Evolutionary conservation across 2,329 filamentous ascomycete species (phyloP), one percentile per base, ranked within the genome.

Genomic region (Colletotrichum endophyticum): DNA sequence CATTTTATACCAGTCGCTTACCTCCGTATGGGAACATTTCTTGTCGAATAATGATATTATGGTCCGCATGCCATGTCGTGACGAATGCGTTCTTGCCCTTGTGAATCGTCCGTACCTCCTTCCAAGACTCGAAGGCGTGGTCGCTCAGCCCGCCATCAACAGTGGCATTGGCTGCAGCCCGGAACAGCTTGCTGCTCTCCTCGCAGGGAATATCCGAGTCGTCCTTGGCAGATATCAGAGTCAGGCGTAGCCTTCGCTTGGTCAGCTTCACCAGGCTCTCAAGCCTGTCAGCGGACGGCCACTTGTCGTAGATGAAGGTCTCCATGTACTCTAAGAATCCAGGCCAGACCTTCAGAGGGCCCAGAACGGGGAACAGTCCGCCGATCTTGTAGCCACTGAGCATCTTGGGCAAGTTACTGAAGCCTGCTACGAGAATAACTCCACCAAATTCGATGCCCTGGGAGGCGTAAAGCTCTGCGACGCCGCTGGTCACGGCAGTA

Each of bases 161-260:
- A 3, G 88, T 87, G 61, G 91, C 90, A 70, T 88, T 89, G 3
- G 90, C 90, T 0, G 92, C 91, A 1, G 90, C 88, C 34, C 86
- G 86, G 81, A 95, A 95, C 2, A 95, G 84, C 78, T 87, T 88
- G 79, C 93, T 90, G 59, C 92, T 92, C 81, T 96, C 93, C 2
- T 87, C 89, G 86, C 92, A 96, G 0, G 95, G 93, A 76, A 99
- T 98, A 80, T 98, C 95, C 75, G 87, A 87, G 82, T 99, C 96
- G 81, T 98, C 92, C 70, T 90, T 89, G 19, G 96, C 95, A 80
- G 98, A 96, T 4, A 99, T 86, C 57, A 98, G 86, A 59, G 91
- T 92, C 25, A 98, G 85, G 27, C 93, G 89, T 12, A 97, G 78
- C 81, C 87, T 87, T 77, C 78, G 88, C 77, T 85, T 89, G 59